These are phyloP conservation scores for Salix brachista DNA, from an alignment of 345 rosid genomes.

Conservation along the genomic window DNA sequence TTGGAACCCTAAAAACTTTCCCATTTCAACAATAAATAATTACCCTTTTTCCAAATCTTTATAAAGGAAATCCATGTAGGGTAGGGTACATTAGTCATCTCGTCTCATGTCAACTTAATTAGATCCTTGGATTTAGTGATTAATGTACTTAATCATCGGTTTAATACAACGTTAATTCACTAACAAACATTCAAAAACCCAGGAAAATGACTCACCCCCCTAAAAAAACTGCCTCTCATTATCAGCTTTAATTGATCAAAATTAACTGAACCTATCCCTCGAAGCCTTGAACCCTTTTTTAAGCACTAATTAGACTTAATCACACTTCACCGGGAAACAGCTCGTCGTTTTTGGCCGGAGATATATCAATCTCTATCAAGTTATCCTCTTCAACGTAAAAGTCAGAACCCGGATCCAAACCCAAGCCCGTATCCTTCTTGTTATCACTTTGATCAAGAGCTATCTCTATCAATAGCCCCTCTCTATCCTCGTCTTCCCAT, in stretches of 20 bases:
- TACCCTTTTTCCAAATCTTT: background rate
- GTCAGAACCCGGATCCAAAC: background rate
- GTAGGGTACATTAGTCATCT: slow-evolving; percentile 15
- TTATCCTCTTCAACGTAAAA: slow-evolving; percentile 63
- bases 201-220: background rate
- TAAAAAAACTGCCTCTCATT: background rate
- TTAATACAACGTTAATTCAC: slow-evolving; percentile 7
- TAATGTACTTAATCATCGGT: slow-evolving; percentile 15
- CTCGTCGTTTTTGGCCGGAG: slow-evolving; percentile 17
- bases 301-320: background rate
- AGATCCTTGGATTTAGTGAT: slow-evolving; percentile 15
- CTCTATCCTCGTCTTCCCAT: slow-evolving; percentile 61
- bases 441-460: slow-evolving; percentile 25
- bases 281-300: background rate
- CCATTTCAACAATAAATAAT: background rate
- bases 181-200: slow-evolving; percentile 6
- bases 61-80: background rate
- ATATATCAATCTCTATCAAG: slow-evolving; percentile 66
- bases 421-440: slow-evolving; percentile 32
- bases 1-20: background rate
- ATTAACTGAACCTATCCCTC: background rate
- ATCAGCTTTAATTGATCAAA: background rate
- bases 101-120: background rate
- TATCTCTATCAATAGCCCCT: slow-evolving; percentile 66
- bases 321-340: slow-evolving; percentile 3